Conservation (phyloP, 169 alveolate genomes). For the Theileria orientalis region DNA sequence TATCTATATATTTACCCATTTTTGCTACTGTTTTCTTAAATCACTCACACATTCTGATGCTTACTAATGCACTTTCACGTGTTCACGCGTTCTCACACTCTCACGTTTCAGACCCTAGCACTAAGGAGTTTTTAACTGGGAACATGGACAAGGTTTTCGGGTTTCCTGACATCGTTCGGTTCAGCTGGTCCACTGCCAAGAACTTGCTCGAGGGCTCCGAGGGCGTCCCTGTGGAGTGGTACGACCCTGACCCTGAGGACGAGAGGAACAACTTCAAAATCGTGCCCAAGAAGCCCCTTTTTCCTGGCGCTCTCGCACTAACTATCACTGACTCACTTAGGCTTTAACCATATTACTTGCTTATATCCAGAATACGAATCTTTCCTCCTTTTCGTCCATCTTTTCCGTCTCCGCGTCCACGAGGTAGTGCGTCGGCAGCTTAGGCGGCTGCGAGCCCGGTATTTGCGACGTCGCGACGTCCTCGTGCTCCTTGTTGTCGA, state of each 20-base stretch:
- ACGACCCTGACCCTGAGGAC: slow-evolving; percentile 51
- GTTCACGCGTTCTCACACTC: neutral
- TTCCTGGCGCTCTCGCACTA: slow-evolving; percentile 20
- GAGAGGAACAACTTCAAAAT: neutral
- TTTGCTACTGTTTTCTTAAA: no score
- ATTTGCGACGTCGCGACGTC: slow-evolving; percentile 22
- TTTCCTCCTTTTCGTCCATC: neutral
- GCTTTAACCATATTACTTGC: slow-evolving; percentile 16
- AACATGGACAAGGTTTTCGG: slow-evolving; percentile 91
- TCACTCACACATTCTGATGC: no score
- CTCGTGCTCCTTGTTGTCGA: slow-evolving; percentile 27
- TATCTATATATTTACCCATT: no score
- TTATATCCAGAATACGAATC: slow-evolving; percentile 64
- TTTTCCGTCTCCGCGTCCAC: slow-evolving; percentile 27
- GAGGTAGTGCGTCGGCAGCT: slow-evolving; percentile 34
- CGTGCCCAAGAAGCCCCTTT: neutral
- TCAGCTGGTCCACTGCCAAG: slow-evolving; percentile 86
- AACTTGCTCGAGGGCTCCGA: slow-evolving; percentile 73
- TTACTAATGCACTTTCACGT: no score
- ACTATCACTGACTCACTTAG: slow-evolving; percentile 3
- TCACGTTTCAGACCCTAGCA: slow-evolving; percentile 82
- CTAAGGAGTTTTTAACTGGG: slow-evolving; percentile 85
- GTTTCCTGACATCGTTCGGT: slow-evolving; percentile 86
- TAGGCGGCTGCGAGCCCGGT: slow-evolving; percentile 27
- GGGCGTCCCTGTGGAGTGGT: slow-evolving; percentile 73